Percentiles rank a stretch among this genome's conserved stretches.
These are phyloP conservation scores for Fallopia convolvulus DNA, from an alignment of 148 eudicot genomes.

Conservation along the genomic window DNA sequence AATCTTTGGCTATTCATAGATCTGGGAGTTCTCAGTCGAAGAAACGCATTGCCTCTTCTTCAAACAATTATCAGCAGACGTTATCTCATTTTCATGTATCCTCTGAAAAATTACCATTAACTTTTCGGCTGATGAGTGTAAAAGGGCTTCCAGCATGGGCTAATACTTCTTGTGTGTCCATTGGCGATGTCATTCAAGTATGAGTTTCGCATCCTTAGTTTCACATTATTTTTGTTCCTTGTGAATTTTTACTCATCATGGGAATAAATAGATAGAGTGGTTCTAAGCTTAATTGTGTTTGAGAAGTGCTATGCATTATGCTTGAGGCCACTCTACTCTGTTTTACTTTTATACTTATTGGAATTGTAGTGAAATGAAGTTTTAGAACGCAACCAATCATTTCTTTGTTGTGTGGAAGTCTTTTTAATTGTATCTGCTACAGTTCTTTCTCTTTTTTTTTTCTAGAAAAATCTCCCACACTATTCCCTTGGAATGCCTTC, in stretches of 20 bases:
- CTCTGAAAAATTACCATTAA: constrained; percentile 39
- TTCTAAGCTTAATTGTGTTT: neutral
- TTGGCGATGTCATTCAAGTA: constrained; percentile 78
- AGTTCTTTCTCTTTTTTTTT: neutral
- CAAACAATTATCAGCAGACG: constrained; percentile 34
- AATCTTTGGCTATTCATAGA: constrained; percentile 13
- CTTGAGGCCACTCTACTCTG: neutral
- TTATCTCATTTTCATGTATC: constrained; percentile 47
- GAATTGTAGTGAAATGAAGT: neutral
- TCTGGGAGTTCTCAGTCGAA: constrained; percentile 15
- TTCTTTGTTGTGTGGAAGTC: neutral
- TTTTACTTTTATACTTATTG: neutral
- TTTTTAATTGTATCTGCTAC: neutral
- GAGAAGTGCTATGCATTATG: neutral
- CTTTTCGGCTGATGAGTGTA: constrained; percentile 75
- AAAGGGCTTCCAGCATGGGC: constrained; percentile 77
- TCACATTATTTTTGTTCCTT: neutral
- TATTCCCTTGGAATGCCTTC: neutral
- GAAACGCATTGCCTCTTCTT: constrained; percentile 6
- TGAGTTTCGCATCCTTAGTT: neutral
- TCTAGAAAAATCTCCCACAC: neutral
- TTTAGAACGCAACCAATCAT: neutral
- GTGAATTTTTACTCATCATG: neutral
- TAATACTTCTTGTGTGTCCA: constrained; percentile 69
- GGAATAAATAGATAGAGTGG: neutral